Percentiles rank a stretch among this genome's conserved stretches.
phyloP scores from a whole-genome alignment of 1,284 basidiomycete genomes.

The Tranzscheliella williamsii region DNA sequence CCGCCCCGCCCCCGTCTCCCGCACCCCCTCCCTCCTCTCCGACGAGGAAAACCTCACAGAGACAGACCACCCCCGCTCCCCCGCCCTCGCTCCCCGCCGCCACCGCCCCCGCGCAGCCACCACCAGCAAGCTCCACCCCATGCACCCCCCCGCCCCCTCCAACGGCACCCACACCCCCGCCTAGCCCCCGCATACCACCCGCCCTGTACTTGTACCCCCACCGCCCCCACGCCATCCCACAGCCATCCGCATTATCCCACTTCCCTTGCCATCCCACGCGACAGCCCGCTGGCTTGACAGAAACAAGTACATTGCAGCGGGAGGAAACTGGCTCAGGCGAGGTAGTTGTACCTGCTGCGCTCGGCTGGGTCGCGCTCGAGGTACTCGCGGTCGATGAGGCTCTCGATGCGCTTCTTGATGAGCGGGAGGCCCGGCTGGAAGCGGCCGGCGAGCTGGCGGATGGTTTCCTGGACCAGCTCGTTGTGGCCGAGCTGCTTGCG shows the following conservation, averaged over 20 bases:
- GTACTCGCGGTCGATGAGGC: slow-evolving; percentile 74
- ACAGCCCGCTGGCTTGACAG: too few species aligned
- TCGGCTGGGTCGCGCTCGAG: slow-evolving; percentile 40
- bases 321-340: too few species aligned
- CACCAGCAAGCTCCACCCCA: slow-evolving; percentile 22
- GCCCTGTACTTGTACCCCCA: too few species aligned
- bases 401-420: slow-evolving; percentile 94
- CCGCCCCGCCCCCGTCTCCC: slow-evolving; percentile 26
- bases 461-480: slow-evolving; percentile 88
- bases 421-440: slow-evolving; percentile 82
- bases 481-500: slow-evolving; percentile 86
- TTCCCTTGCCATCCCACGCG: too few species aligned
- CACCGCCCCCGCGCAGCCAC: too few species aligned
- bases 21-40: slow-evolving; percentile 17
- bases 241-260: too few species aligned
- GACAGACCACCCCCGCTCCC: slow-evolving; percentile 16
- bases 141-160: slow-evolving; percentile 26
- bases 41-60: slow-evolving; percentile 36
- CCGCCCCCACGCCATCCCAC: too few species aligned
- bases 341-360: slow-evolving; percentile 51
- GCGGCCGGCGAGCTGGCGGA: slow-evolving; percentile 77
- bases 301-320: too few species aligned
- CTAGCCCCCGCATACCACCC: too few species aligned
- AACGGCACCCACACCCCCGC: not conserved
- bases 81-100: not conserved